Evolutionary conservation across 2,329 filamentous ascomycete species (phyloP), one percentile per base, ranked within the genome.

Genomic region (Fusarium illudens): DNA sequence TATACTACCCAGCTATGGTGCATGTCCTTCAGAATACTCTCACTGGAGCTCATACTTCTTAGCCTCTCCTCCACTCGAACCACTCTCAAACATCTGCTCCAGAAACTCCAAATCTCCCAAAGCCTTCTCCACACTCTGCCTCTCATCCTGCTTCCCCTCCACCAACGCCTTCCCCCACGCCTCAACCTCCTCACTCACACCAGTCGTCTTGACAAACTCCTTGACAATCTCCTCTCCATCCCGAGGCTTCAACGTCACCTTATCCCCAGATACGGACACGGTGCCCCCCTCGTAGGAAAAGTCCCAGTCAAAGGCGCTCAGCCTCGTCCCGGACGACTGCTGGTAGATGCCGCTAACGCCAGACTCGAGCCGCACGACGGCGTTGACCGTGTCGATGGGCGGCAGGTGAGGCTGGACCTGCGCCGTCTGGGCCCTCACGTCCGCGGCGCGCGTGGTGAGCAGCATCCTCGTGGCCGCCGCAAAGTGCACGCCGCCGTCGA

Each of bases 401-500:
- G 86, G 83, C 9, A 93, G 80, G 70, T 89, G 83, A 55, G 81
- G 74, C 64, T 86, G 83, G 48, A 87, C 77, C 68, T 87, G 84
- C 4, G 79, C 73, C 1, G 88, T 87, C 62, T 87, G 86, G 0
- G 88, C 88, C 17, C 82, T 80, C 4, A 90, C 77, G 32, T 78
- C 80, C 12, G 79, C 77, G 27, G 86, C 65, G 48, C 84, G 76
- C 15, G 80, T 79, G 4, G 34, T 50, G 27, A 93, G 79, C 39
- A 94, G 74, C 30, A 86, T 76, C 15, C 91, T 82, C 51, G 90
- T 83, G 0, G 80, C 88, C 8, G 91, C 91, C 7, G 89, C 81
- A 63, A 87, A 89, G 77, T 94, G 92, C 25, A 94, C 90, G 42
- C 92, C 92, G 13, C 87, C 90, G 73, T 94, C 92, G 3, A 94